Evolutionary conservation across 2,329 filamentous ascomycete genomes (phyloP).

Genomic region (Penicillium decumbens): DNA sequence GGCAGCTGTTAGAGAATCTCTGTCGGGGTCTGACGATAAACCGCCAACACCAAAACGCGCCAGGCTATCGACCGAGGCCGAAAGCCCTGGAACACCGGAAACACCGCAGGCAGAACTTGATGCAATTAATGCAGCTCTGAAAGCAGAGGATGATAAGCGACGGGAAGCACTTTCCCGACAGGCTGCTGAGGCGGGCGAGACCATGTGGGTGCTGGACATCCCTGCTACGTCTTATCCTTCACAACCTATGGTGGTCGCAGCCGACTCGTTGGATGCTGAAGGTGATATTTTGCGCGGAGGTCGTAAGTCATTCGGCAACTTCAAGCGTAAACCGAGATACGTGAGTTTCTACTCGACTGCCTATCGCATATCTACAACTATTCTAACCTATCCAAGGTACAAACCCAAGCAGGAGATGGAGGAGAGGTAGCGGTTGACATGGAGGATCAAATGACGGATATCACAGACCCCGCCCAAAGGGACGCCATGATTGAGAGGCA

Average conservation of each 20-base stretch:
- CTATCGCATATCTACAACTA: not conserved
- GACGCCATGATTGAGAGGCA: constrained; percentile 18
- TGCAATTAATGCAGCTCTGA: constrained; percentile 39
- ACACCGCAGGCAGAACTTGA: constrained; percentile 36
- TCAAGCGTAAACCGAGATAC: constrained; percentile 31
- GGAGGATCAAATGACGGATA: constrained; percentile 8
- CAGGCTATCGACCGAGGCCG: constrained; percentile 27
- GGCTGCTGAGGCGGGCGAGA: constrained; percentile 43
- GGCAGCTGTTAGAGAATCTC: constrained; percentile 41
- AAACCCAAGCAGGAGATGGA: constrained; percentile 2
- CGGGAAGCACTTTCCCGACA: constrained; percentile 38
- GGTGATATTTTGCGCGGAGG: constrained; percentile 31
- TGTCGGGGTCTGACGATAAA: constrained; percentile 46
- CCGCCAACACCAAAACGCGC: constrained; percentile 36
- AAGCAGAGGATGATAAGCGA: constrained; percentile 41
- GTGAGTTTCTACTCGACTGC: constrained; percentile 18
- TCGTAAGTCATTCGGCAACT: constrained; percentile 38
- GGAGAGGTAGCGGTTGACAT: constrained; percentile 13
- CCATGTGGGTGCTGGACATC: constrained; percentile 43
- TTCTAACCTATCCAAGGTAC: constrained; percentile 2
- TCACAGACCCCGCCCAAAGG: constrained; percentile 9
- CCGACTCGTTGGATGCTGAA: constrained; percentile 33
- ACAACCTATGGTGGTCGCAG: constrained; percentile 30
- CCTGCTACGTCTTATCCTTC: constrained; percentile 17
- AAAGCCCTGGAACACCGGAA: constrained; percentile 17